Base-by-base conservation (phyloP, 768 basidiomycete genomes). In the Tulasnella sp. region DNA sequence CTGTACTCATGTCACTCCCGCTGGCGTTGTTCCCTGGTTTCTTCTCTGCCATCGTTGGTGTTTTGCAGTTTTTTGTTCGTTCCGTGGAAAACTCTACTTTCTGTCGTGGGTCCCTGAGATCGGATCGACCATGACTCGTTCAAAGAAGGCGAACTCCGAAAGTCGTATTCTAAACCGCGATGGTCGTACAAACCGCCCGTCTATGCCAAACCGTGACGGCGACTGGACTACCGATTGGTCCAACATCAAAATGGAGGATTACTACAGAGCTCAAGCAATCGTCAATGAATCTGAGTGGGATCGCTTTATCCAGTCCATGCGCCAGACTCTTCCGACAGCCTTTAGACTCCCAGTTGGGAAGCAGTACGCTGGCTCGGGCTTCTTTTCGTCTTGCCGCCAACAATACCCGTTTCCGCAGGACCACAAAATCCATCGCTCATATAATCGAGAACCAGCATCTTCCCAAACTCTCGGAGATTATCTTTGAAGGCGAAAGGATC, bases 341-440 rank as follows among this genome's bases (percentile, higher is more conserved):
- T 99, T 99, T 69, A 77, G 96, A 37, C 82, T 99, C 15, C 83
- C 91, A 0, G 89, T 91, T 0, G 89, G 83, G 62, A 75, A 90
- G 67, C 78, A 85, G 93, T 93, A 19, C 45, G 32, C 35, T 6
- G 32, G 67, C 57, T n/a, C 74, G 62, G n/a, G 35, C 12, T 19
- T 36, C 35, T 32, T 29, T 12, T 19, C 52, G 9, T 6, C 7
- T 19, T 42, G 9, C 9, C 17, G 43, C 43, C 21, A 21, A 46
- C 23, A 9, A 21, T n/a, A 9, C 23, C 19, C 43, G 21, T 53
- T 37, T 29, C 35, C 21, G 43, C 37, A 84, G 83, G 64, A 76
- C 75, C 39, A 80, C 82, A 45, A 77, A 78, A n/a, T 76, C 83
- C 4, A 77, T 98, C 57, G 92, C 91, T 68, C 72, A 80, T 14